Evolutionary conservation across 768 basidiomycete species (phyloP).

Genomic region (Dioszegia hungarica): DNA sequence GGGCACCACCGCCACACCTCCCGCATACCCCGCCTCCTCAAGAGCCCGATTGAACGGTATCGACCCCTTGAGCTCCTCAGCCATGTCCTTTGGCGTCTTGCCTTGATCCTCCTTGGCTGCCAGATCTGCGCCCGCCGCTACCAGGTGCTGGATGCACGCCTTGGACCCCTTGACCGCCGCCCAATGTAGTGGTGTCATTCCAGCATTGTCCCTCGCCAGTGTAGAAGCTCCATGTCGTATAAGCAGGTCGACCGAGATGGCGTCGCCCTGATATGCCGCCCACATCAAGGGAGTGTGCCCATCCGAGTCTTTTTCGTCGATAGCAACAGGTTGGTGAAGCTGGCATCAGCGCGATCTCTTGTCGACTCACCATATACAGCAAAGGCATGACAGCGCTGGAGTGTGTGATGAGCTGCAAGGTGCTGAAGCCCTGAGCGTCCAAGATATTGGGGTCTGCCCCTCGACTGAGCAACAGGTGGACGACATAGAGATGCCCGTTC

Average conservation of each 20-base stretch:
- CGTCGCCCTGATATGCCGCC: conserved; percentile 98
- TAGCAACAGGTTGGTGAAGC: conserved; percentile 84
- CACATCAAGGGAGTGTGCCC: conserved; percentile 97
- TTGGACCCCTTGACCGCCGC: conserved; percentile 93
- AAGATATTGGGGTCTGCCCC: conserved; percentile 86
- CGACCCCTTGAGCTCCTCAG: conserved; percentile 81
- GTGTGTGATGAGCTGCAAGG: conserved; percentile 90
- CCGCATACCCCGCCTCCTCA: conserved; percentile 86
- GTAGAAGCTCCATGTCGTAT: conserved; percentile 80
- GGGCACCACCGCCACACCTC: conserved; percentile 52
- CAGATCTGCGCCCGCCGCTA: conserved; percentile 81
- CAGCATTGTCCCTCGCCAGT: conserved; percentile 69
- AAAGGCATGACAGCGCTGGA: conserved; percentile 92
- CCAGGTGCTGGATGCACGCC: conserved; percentile 71
- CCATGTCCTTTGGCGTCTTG: conserved; percentile 90
- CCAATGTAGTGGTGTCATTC: conserved; percentile 91
- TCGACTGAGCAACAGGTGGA: conserved; percentile 82
- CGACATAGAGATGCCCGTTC: conserved; percentile 92
- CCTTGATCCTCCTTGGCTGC: conserved; percentile 73
- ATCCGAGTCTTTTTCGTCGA: conserved; percentile 82
- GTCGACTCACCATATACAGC: conserved; percentile 51
- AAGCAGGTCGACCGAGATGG: conserved; percentile 84
- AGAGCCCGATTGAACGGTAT: conserved; percentile 85
- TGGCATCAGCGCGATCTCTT: conserved; percentile 54
- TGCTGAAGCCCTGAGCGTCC: conserved; percentile 94